phyloP scores from a whole-genome alignment of 441 rosid species.

The Populus hybrid region DNA sequence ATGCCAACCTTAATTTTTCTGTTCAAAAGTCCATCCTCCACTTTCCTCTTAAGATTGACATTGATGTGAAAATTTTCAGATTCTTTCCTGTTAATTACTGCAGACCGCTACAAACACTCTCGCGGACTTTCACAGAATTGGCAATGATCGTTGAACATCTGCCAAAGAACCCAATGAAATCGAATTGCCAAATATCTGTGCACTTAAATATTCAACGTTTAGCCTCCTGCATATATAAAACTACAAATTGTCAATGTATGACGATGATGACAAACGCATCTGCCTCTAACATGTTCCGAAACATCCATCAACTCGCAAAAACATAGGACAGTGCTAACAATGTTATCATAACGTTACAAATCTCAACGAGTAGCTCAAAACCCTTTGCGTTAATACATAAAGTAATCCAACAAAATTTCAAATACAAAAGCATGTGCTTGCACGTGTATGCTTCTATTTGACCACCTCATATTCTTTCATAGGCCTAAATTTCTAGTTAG shows the following conservation, averaged over 20 bases:
- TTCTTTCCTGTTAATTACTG: too few species aligned
- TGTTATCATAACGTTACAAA: neutral
- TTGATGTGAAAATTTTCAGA: too few species aligned
- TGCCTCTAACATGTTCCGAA: neutral
- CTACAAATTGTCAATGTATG: neutral
- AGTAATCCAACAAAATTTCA: neutral
- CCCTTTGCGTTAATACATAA: neutral
- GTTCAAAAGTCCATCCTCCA: too few species aligned
- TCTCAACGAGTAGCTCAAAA: neutral
- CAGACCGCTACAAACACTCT: too few species aligned
- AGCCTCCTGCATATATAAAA: too few species aligned
- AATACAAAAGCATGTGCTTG: neutral
- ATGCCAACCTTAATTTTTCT: too few species aligned
- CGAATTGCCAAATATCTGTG: too few species aligned
- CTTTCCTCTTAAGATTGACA: too few species aligned
- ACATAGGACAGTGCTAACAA: neutral
- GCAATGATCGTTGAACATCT: too few species aligned
- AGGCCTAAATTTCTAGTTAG: neutral
- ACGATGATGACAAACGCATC: neutral
- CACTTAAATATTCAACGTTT: too few species aligned
- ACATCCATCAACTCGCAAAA: neutral
- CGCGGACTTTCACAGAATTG: too few species aligned
- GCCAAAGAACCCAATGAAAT: too few species aligned
- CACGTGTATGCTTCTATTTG: neutral
- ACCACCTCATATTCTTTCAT: neutral